Evolutionary conservation across 208 protist species (phyloP).

Genomic region (Leishmania arabica): DNA sequence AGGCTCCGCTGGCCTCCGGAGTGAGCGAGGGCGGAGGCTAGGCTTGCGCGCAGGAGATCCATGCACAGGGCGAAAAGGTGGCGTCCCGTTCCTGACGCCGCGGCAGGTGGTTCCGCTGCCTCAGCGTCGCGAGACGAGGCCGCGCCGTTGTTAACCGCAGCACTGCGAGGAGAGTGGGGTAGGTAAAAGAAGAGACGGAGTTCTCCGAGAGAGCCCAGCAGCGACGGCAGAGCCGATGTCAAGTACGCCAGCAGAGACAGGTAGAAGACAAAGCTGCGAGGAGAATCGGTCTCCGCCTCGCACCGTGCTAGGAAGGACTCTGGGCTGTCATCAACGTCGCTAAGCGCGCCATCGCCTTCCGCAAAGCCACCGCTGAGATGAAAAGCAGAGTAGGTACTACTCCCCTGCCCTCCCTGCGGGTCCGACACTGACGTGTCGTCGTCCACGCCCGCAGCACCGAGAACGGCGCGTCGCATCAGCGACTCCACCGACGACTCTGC

Average conservation of each 20-base stretch:
- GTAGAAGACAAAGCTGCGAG: constrained; percentile 31
- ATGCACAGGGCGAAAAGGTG: constrained; percentile 23
- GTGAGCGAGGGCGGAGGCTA: constrained; percentile 1
- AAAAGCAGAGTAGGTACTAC: background rate
- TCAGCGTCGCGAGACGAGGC: background rate
- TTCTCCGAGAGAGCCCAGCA: constrained; percentile 23
- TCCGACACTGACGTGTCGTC: background rate
- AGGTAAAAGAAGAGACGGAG: constrained; percentile 25
- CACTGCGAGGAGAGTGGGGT: background rate
- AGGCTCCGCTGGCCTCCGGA: background rate
- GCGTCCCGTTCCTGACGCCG: background rate
- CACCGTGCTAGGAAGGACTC: constrained; percentile 19
- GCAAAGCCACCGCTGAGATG: background rate
- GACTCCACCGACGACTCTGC: constrained; percentile 1
- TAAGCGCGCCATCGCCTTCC: background rate
- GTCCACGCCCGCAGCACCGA: background rate
- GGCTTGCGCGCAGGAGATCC: constrained; percentile 13
- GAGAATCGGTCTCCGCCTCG: constrained; percentile 14
- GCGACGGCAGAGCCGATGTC: constrained; percentile 27
- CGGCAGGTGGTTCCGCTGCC: background rate
- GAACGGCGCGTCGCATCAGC: background rate
- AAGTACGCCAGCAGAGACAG: constrained; percentile 31
- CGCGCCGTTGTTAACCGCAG: background rate
- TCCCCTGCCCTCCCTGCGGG: background rate
- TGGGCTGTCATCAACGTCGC: background rate